These are phyloP conservation scores for Neurospora sp. DNA, from an alignment of 495 filamentous ascomycete genomes.

Conservation along the genomic window DNA sequence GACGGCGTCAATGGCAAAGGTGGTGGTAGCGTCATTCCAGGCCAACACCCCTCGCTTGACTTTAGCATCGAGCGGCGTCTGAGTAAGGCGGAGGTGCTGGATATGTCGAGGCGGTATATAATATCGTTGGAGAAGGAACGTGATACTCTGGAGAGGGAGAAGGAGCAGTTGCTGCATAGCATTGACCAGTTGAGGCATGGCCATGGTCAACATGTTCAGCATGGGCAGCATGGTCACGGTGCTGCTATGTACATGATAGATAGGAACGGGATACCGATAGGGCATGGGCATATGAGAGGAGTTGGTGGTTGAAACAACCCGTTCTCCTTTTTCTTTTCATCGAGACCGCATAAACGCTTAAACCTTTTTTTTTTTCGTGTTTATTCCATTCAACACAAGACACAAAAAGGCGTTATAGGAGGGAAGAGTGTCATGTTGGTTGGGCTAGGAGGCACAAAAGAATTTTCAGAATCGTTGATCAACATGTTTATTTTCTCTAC, in stretches of 20 bases:
- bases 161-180: slow-evolving; percentile 20
- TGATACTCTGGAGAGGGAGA: slow-evolving; percentile 24
- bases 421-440: background rate
- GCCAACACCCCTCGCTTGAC: slow-evolving; percentile 9
- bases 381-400: background rate
- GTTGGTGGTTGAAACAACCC: background rate
- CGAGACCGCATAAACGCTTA: background rate
- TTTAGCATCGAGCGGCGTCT: slow-evolving; percentile 23
- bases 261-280: background rate
- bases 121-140: slow-evolving; percentile 27
- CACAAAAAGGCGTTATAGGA: background rate
- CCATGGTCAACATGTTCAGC: background rate
- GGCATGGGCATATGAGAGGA: background rate
- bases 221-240: background rate
- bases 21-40: background rate
- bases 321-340: background rate
- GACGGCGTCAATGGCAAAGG: background rate
- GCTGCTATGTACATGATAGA: background rate
- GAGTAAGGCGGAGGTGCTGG: slow-evolving; percentile 38
- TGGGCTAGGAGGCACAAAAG: background rate
- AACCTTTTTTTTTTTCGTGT: background rate
- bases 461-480: background rate
- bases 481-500: too few relatives aligned
- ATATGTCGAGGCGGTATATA: slow-evolving; percentile 35
- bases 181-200: slow-evolving; percentile 16